Evolutionary conservation across 2,329 filamentous ascomycete species (phyloP), one percentile per base, ranked within the genome.

Genomic region (Seiridium cupressi): DNA sequence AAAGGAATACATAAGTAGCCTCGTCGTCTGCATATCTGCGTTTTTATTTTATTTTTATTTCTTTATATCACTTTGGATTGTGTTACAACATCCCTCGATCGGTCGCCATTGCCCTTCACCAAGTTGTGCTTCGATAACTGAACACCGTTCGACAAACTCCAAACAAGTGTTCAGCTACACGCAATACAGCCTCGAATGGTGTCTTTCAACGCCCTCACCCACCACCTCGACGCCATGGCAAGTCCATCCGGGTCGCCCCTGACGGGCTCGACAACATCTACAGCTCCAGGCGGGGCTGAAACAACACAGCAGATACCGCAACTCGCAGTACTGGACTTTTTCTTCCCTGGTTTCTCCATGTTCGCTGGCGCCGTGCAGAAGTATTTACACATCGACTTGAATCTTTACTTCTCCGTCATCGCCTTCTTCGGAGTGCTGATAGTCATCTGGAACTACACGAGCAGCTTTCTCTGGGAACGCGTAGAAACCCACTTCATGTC

Each of bases 281-380:
- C 35, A 18, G 8, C 40, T 5, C n/a, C 53, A 40, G 42, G 5
- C 4, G n/a, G 18, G 31, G 11, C 42, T 3, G 42, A 57, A 35
- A 34, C 44, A 13, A 38, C 58, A 42, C 26, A 59, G 11, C 63
- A 61, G 2, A 61, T 71, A 32, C 71, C 78, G 6, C 79, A 79
- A 63, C 75, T 80, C 58, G 78, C 71, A 57, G 71, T 86, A 11
- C 76, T 91, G 38, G 87, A 90, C 68, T 80, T 81, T 63, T 81
- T 91, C 70, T 83, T 91, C 65, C 88, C 88, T 0, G 87, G 88
- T 18, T 88, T 89, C 70, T 84, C 84, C 6, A 72, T 86, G 60
- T 73, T 88, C 58, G 82, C 84, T 0, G 76, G 78, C 1, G 76
- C 81, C 2, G 68, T 87, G 3, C 76, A 83, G 18, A 79, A 79